Evolutionary conservation across 106 monocot genomes (phyloP), one percentile per base, ranked within the genome.

Genomic region (Acorus gramineus): DNA sequence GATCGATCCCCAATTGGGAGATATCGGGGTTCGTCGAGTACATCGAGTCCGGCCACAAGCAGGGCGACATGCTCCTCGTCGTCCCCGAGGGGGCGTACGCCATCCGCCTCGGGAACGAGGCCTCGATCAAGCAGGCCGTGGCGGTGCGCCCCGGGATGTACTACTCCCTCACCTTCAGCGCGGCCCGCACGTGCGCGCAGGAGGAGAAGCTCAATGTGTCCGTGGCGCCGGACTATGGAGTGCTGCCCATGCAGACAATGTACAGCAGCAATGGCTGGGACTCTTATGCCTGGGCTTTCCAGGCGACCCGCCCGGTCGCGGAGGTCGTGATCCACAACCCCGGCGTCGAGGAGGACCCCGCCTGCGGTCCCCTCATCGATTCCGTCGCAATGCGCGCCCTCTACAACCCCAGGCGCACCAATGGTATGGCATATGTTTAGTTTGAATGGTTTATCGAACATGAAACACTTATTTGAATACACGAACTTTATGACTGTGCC

Each of bases 191-290:
- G 4, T 86, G 85, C 59, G 81, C 81, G 0, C 85, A 81, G 73
- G 69, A 71, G 50, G 85, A 86, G 66, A 47, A 44, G 14, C 65
- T 86, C 45, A 86, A 78, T 46, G 46, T 86, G 28, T 69, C 78
- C 1, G 75, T 86, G 44, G 61, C 75, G 0, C 81, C 78, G 5
- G 76, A 78, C 66, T 75, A 64, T 13, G 71, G 78, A 6, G 47
- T 68, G 4, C 52, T 85, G 46, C 77, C 81, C 5, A 78, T 85
- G 43, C 85, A 85, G 61, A 85, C 85, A 49, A 50, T 78, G 51
- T 85, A 80, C 69, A 71, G 77, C 72, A 78, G 77, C 73, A 70
- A 53, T 56, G 86, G 82, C 2, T 86, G 86, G 86, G 86, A 82
- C 42, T 80, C 77, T 8, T 86, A 80, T 66, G 76, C 86, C 8